Evolutionary conservation across 208 protist species (phyloP).

Genomic region (Angomonas deanei): DNA sequence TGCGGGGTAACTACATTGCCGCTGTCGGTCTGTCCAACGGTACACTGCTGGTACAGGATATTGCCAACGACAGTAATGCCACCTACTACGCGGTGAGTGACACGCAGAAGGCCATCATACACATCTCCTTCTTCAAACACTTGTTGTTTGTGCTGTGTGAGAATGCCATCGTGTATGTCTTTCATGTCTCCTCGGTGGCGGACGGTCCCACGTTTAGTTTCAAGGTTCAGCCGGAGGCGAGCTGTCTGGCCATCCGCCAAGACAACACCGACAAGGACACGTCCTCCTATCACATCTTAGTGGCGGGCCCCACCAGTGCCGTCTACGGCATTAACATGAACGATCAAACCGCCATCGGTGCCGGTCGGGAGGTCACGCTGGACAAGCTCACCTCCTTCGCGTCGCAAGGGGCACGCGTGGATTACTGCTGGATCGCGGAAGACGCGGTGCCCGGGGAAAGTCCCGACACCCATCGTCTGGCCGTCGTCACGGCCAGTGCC

Average conservation of each 20-base stretch:
- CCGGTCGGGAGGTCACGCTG: conserved; percentile 1
- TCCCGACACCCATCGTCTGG: conserved; percentile 2
- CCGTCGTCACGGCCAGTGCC: conserved; percentile 57
- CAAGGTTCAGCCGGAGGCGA: conserved; percentile 43
- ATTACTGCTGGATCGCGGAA: conserved; percentile 60
- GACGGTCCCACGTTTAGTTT: conserved; percentile 11
- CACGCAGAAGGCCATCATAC: conserved; percentile 53
- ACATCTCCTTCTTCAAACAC: conserved; percentile 24
- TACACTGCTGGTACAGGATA: conserved; percentile 67
- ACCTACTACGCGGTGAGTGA: conserved; percentile 50
- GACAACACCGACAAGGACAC: neutral
- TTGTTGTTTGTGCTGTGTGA: neutral
- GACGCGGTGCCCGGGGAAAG: neutral
- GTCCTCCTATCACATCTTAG: conserved; percentile 33
- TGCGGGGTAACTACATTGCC: conserved; percentile 24
- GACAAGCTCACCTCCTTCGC: conserved; percentile 69
- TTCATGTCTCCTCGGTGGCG: conserved; percentile 15
- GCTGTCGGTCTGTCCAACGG: conserved; percentile 75
- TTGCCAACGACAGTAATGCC: conserved; percentile 34
- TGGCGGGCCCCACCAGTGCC: conserved; percentile 53
- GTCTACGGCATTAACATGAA: conserved; percentile 27
- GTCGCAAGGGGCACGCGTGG: conserved; percentile 50
- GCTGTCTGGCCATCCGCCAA: conserved; percentile 33
- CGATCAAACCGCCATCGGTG: neutral
- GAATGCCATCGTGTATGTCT: conserved; percentile 27